phyloP scores from a whole-genome alignment of 164 flowering plant genomes.

The Tinospora cordifolia region DNA sequence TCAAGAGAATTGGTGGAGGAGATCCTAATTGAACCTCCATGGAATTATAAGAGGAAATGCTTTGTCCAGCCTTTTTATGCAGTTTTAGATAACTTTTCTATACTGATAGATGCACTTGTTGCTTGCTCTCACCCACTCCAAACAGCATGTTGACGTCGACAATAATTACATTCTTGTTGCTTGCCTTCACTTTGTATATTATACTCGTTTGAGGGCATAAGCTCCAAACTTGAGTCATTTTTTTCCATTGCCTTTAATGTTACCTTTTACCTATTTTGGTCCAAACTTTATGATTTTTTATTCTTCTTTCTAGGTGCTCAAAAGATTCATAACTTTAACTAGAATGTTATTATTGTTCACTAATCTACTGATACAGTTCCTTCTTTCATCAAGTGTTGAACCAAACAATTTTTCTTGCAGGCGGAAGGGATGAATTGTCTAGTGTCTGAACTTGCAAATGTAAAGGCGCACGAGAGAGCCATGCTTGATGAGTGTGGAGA shows the following conservation, averaged over 20 bases:
- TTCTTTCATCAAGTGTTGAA: not conserved
- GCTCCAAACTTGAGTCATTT: not conserved
- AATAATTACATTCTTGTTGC: too few relatives aligned
- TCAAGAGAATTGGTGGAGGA: too few relatives aligned
- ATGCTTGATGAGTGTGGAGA: constrained; percentile 62
- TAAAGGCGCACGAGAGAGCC: constrained; percentile 53
- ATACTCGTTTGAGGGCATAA: not conserved
- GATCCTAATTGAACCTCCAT: too few relatives aligned
- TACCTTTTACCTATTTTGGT: not conserved
- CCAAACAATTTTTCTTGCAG: constrained; percentile 25
- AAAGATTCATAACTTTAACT: too few relatives aligned
- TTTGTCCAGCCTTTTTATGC: too few relatives aligned
- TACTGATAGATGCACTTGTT: too few relatives aligned
- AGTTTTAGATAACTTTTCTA: too few relatives aligned
- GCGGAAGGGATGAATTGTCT: constrained; percentile 48
- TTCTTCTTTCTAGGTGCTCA: not conserved
- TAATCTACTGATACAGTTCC: not conserved
- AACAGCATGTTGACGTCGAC: too few relatives aligned
- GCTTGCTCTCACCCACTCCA: too few relatives aligned
- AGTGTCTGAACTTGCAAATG: constrained; percentile 65
- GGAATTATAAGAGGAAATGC: too few relatives aligned
- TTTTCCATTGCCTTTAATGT: not conserved
- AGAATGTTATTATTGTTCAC: too few relatives aligned
- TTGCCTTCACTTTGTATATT: too few relatives aligned
- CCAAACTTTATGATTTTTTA: not conserved